Evolutionary conservation across 2,329 filamentous ascomycete genomes (phyloP).

Genomic region (Penicillium sp.): DNA sequence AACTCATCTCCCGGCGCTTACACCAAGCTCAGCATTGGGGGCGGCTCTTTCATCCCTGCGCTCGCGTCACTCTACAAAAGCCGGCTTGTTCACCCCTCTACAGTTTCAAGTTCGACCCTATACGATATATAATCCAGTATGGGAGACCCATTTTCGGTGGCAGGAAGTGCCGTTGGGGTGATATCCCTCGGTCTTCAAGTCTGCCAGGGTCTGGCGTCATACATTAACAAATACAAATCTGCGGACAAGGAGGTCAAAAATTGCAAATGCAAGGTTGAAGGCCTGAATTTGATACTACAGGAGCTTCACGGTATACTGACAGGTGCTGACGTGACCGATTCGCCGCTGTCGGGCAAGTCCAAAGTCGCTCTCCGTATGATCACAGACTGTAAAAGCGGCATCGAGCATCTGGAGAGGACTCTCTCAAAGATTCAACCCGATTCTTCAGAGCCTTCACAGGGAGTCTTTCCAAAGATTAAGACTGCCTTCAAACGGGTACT

Average conservation of each 20-base stretch:
- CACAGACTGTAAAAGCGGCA: neutral
- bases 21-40: neutral
- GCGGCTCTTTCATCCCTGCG: neutral
- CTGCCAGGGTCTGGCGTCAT: slow-evolving; percentile 1
- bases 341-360: neutral
- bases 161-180: slow-evolving; percentile 5
- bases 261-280: neutral
- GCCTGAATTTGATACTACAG: neutral
- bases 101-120: neutral
- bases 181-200: slow-evolving; percentile 1
- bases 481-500: neutral
- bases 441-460: neutral
- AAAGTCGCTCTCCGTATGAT: neutral
- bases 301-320: neutral
- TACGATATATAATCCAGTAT: neutral
- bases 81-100: too few relatives aligned
- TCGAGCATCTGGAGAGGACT: neutral
- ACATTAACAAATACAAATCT: slow-evolving; percentile 1
- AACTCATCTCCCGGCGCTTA: neutral
- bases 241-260: neutral
- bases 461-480: neutral
- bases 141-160: neutral
- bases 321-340: neutral
- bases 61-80: neutral
- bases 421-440: neutral